Base-by-base conservation (phyloP, 2,329 filamentous ascomycete genomes). In the Colletotrichum magnum region DNA sequence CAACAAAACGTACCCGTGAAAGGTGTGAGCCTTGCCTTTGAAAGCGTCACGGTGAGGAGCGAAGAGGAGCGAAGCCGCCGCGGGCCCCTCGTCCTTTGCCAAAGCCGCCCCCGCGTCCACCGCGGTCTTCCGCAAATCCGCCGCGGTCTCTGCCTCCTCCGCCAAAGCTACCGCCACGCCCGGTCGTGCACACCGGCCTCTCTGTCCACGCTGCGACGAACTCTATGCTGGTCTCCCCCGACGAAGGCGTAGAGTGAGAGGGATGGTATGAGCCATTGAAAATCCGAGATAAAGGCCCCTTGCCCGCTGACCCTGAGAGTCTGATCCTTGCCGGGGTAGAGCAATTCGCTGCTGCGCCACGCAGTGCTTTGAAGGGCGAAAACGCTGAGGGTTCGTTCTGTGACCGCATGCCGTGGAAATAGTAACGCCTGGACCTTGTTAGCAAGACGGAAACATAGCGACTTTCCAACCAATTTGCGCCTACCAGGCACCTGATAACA, bases 41-140 rank as follows among this genome's bases (percentile, higher is more conserved):
- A 74, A 68, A 47, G 70, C 71, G 16, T 72, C 58, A 51, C 43
- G 41, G 12, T 16, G 3, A 24, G 21, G 21, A 4, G 21, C 21
- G 21, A 24, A 24, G 45, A 51, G 47, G 58, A 52, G 58, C 18
- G 47, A 64, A 54, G 43, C 74, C 69, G 66, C 73, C 61, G 41
- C 73, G 51, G 58, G 58, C 69, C 12, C 73, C 72, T 18, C 43
- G 43, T 39, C 45, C 45, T 28, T 41, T 15, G 52, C 62, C 43
- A 24, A 41, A n/a, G 51, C 41, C 58, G 36, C 70, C 26, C 2
- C 43, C 41, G 21, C 68, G 54, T 13, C 54, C 47, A 51, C 60
- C 63, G 9, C 53, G 63, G 26, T 71, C 70, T 13, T 63, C 57
- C 1, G 1, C 18, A 18, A 18, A 18, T 18, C 18, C 18, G 18